phyloP scores from a whole-genome alignment of 306 rosid species.

The Cicer cuneatum region DNA sequence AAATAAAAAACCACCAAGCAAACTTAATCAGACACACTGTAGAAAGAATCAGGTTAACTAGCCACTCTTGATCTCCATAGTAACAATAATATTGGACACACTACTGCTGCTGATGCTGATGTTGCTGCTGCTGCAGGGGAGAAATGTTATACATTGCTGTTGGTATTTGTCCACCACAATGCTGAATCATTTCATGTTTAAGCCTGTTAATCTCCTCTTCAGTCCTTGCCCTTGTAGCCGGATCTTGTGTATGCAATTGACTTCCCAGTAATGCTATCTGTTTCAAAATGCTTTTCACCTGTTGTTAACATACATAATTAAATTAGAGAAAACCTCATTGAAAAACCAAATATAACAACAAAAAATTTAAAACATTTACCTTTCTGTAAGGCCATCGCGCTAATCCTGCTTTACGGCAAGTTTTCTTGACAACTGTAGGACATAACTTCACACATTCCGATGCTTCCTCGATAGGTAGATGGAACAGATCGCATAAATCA shows the following conservation, averaged over 20 bases:
- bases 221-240: constrained; percentile 45
- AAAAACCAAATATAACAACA: background rate
- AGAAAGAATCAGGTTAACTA: background rate
- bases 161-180: constrained; percentile 54
- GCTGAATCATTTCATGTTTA: constrained; percentile 42
- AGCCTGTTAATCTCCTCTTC: constrained; percentile 60
- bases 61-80: constrained; percentile 8
- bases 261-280: constrained; percentile 45
- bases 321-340: background rate
- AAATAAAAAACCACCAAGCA: background rate
- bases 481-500: constrained; percentile 57
- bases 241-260: constrained; percentile 32
- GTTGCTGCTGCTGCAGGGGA: background rate
- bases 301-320: background rate
- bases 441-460: constrained; percentile 55
- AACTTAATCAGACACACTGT: background rate
- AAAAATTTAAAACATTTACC: constrained; percentile 39
- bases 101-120: background rate
- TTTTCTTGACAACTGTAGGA: constrained; percentile 70
- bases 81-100: background rate
- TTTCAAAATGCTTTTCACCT: constrained; percentile 60
- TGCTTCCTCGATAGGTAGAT: constrained; percentile 65
- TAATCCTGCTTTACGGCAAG: constrained; percentile 63
- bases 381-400: constrained; percentile 84
- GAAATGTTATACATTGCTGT: constrained; percentile 12